These are phyloP conservation scores for Perkinsela sp. DNA, from an alignment of 208 protist genomes.

Conservation along the genomic window DNA sequence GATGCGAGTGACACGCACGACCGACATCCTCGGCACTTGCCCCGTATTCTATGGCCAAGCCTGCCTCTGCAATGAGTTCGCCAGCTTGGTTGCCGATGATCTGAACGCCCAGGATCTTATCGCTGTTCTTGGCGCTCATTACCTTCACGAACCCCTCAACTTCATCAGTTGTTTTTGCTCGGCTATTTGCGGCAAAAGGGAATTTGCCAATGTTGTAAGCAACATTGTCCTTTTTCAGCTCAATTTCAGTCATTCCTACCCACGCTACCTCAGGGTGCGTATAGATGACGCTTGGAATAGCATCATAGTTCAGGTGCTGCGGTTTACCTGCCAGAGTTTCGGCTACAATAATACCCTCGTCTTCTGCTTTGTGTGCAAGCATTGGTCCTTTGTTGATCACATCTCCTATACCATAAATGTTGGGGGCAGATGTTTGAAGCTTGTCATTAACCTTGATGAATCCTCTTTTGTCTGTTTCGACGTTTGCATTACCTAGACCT, in stretches of 20 bases:
- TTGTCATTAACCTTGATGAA: slow-evolving; percentile 73
- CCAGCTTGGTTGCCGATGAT: slow-evolving; percentile 82
- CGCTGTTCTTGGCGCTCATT: slow-evolving; percentile 73
- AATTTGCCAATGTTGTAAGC: slow-evolving; percentile 89
- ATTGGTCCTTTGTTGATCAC: slow-evolving; percentile 88
- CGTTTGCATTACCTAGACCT: slow-evolving; percentile 67
- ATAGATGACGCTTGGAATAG: slow-evolving; percentile 95
- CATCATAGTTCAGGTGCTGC: slow-evolving; percentile 87
- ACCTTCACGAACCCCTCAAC: slow-evolving; percentile 92
- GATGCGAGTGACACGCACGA: slow-evolving; percentile 93
- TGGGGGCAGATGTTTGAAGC: slow-evolving; percentile 73
- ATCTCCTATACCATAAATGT: slow-evolving; percentile 95
- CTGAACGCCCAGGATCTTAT: slow-evolving; percentile 89
- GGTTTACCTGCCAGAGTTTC: slow-evolving; percentile 67
- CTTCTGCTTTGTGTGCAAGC: slow-evolving; percentile 98
- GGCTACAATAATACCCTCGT: slow-evolving; percentile 82
- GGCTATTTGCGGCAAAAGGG: slow-evolving; percentile 85
- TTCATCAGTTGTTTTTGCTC: slow-evolving; percentile 77
- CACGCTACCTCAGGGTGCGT: slow-evolving; percentile 93
- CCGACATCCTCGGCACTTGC: slow-evolving; percentile 85
- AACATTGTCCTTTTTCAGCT: slow-evolving; percentile 69
- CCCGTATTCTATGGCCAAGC: slow-evolving; percentile 93
- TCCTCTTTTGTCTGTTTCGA: slow-evolving; percentile 60
- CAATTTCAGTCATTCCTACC: slow-evolving; percentile 87
- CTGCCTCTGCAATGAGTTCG: slow-evolving; percentile 87